Base-by-base conservation (phyloP, 2,329 filamentous ascomycete species). In the Aspergillus novofumigatus region DNA sequence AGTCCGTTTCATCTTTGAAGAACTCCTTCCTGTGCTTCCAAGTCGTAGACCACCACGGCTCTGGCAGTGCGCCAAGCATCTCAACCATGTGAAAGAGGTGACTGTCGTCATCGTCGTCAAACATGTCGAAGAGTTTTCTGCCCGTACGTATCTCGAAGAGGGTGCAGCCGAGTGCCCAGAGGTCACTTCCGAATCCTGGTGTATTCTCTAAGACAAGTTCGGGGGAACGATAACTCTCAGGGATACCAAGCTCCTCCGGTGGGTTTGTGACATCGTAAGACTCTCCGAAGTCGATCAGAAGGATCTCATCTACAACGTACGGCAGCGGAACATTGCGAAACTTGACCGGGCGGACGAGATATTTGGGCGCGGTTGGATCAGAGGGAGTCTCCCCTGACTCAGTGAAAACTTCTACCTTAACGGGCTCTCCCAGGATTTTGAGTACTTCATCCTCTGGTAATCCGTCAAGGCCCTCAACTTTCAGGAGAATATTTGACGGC, bases 401-500 rank as follows among this genome's bases (percentile, higher is more conserved):
- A n/a, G 32, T 53, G 42, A 21, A 29, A 11, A 53, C 51, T 4
- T 48, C 38, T 7, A 21, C 38, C 17, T n/a, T 48, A 5, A 48
- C 20, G 20, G 42, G 42, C 0, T 52, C 26, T 42, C 26, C 41
- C 26, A 53, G 28, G 9, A 25, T 32, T 45, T 55, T 29, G n/a
- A 57, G 45, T 4, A 53, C 29, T 35, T 53, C 32, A 17, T 44
- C n/a, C 4, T 44, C 29, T 2, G 48, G 4, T 4, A 49, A 29
- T 17, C 44, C 23, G 10, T 53, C n/a, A 4, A 59, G 26, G 21
- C 35, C 55, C 23, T 9, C 17, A 23, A 35, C 45, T 35, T 23
- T n/a, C 3, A 29, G 57, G 52, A 35, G 58, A 41, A 52, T 49
- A 52, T 51, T 57, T 45, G 10, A 26, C 28, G 25, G 49, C 42